Evolutionary conservation across 1,284 basidiomycete species (phyloP), one percentile per base, ranked within the genome.

Genomic region (Singerocomus rubriflavus): DNA sequence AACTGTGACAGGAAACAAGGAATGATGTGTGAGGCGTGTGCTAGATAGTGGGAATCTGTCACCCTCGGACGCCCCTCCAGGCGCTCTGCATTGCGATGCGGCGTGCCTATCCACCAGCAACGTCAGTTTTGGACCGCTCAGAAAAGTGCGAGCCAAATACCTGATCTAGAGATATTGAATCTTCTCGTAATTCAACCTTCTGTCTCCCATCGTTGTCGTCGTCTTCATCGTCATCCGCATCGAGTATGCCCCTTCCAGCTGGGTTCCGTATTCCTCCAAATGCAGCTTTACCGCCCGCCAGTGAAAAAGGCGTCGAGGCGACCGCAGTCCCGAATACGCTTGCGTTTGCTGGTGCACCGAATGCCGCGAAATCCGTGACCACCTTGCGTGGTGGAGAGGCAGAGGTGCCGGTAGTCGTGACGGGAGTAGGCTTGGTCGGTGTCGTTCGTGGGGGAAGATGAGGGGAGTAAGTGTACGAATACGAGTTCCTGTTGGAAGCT

Each of bases 141-240:
- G 0, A 52, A 34, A 33, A 44, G 46, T 4, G 38, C 25, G 42
- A 40, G 40, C 33, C 35, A 66, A 78, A 47, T 62, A 91, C 91
- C 80, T 95, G 92, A 57, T 95, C 93, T 55, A 94, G 76, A 11
- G 88, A 87, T 64, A 95, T 93, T 27, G 85, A 84, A 60, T 85
- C 88, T 64, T 91, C 88, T 59, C 77, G 78, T 57, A 94, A 73
- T 60, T 87, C 84, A 34, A 92, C 79, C 59, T 72, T 78, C 70
- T 91, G 87, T 57, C 76, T 77, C 21, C 85, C 82, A 47, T 82
- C 76, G 13, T 78, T 75, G 13, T 81, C 82, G 0, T 83, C 82
- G 0, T 84, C 80, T 0, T 86, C 85, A 0, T 88, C 85, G 6
- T 85, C 84, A 31, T 82, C 80, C 12, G 75, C 76, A 51, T 84